These are phyloP conservation scores for Drechslerella coelobrocha DNA, from an alignment of 2,329 filamentous ascomycete genomes.

Conservation along the genomic window DNA sequence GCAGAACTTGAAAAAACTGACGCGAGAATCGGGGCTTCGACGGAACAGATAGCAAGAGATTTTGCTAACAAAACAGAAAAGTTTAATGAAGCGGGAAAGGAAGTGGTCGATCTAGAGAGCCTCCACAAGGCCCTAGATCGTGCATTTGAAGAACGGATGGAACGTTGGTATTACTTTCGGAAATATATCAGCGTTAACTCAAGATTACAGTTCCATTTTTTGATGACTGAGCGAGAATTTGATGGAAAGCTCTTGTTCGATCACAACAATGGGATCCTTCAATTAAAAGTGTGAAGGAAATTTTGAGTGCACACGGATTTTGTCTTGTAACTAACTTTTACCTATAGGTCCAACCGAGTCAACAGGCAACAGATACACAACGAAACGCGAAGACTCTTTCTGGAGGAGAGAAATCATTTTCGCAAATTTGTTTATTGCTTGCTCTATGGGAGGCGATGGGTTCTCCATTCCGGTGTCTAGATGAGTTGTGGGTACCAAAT, in stretches of 20 bases:
- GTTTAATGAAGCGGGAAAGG: constrained; percentile 32
- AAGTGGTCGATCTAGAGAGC: constrained; percentile 64
- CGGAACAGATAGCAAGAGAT: constrained; percentile 38
- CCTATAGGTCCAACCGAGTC: constrained; percentile 69
- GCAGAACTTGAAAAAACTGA: constrained; percentile 29
- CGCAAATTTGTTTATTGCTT: constrained; percentile 89
- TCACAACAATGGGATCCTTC: constrained; percentile 75
- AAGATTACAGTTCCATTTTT: constrained; percentile 82
- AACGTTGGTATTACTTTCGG: constrained; percentile 82
- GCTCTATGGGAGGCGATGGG: constrained; percentile 98
- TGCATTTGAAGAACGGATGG: constrained; percentile 66
- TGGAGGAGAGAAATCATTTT: constrained; percentile 97
- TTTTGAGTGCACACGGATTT: not conserved
- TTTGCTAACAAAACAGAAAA: constrained; percentile 46
- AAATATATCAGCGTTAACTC: constrained; percentile 84
- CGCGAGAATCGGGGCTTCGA: constrained; percentile 35
- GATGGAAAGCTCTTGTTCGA: constrained; percentile 80
- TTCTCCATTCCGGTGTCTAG: constrained; percentile 88
- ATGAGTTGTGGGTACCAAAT: constrained; percentile 75
- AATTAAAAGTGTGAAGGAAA: constrained; percentile 69
- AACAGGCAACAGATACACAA: constrained; percentile 64
- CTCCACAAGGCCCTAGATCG: constrained; percentile 57
- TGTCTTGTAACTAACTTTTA: not conserved
- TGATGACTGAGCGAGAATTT: constrained; percentile 88
- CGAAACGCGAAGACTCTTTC: constrained; percentile 90